Evolutionary conservation across 495 filamentous ascomycete species (phyloP), one percentile per base, ranked within the genome.

Genomic region (Talaromyces trachyspermus): DNA sequence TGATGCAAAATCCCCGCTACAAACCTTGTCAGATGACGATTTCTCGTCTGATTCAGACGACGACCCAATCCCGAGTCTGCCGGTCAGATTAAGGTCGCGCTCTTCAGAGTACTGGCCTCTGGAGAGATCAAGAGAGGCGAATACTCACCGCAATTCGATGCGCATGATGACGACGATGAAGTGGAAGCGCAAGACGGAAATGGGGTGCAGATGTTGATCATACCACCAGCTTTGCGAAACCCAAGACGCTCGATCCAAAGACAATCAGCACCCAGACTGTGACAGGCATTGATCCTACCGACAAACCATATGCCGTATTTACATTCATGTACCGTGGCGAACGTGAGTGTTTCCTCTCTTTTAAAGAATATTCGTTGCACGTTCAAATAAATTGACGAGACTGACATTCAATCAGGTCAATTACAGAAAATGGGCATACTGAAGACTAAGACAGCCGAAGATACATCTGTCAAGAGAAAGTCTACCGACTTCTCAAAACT

Each of bases 241-340:
- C 92, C 3, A 99, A 97, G 71, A 83, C 89, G 14, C 75, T 99
- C 22, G 94, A 99, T 68, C 92, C 90, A 1, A 95, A 95, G 66
- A 85, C 85, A 7, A 97, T 99, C 59, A 95, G 89, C 56, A 97
- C 94, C 0, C 92, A 99, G 66, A 96, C 91, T 0, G 92, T 99
- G 14, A 97, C 90, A 18, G 92, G 92, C n/a, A 95, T 99, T 53
- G 92, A 99, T 64, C 83, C 86, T 0, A 86, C 89, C 19, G 89
- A 96, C 46, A 88, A 88, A 63, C 94, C 95, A 12, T 99, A 95
- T 68, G 92, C 92, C 1, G 84, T 85, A 9, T 99, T 99, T 62
- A 95, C 95, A 4, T 99, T 99, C 61, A 86, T 97, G 71, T 99
- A 99, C 60, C 79, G 92, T 46, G 92, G 94, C 60, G 86, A 95